Base-by-base conservation (phyloP, 2,329 filamentous ascomycete species). In the Phaeoacremonium minimum region DNA sequence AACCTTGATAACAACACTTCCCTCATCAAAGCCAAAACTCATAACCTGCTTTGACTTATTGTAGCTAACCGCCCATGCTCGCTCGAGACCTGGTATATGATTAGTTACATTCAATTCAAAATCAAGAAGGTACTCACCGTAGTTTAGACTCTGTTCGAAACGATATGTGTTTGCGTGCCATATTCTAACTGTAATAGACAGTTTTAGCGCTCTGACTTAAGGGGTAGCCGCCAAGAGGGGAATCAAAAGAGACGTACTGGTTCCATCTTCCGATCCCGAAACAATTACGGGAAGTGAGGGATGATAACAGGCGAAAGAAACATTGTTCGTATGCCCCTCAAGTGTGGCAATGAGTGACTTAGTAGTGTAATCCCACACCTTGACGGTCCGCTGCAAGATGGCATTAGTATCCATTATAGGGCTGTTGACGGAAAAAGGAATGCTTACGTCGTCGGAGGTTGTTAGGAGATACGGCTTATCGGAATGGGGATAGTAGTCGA, bases 81-180 rank as follows among this genome's bases (percentile, higher is more conserved):
- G 80, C 64, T 98, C 93, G 33, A 98, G 68, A 18, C n/a, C n/a
- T n/a, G n/a, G n/a, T n/a, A n/a, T n/a, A n/a, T n/a, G n/a, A n/a
- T n/a, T n/a, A n/a, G n/a, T n/a, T n/a, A n/a, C n/a, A n/a, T n/a
- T n/a, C n/a, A n/a, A n/a, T n/a, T n/a, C n/a, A n/a, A n/a, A n/a
- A n/a, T n/a, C n/a, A n/a, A n/a, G n/a, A n/a, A n/a, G n/a, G n/a
- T n/a, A n/a, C n/a, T n/a, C n/a, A n/a, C 90, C 93, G 61, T 98
- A 98, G 67, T 88, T 96, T 44, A 98, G 71, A 1, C 90, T 95
- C 58, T 97, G 93, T 63, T 97, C 93, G 42, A 97, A 77, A 47
- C 93, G 78, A 64, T 97, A 97, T 36, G 93, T 98, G 57, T 95
- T 96, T 46, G 91, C 90, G 60, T 98, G 90, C 93, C 93, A 98